Evolutionary conservation across 768 basidiomycete species (phyloP).

Genomic region (Naematelia encephala): DNA sequence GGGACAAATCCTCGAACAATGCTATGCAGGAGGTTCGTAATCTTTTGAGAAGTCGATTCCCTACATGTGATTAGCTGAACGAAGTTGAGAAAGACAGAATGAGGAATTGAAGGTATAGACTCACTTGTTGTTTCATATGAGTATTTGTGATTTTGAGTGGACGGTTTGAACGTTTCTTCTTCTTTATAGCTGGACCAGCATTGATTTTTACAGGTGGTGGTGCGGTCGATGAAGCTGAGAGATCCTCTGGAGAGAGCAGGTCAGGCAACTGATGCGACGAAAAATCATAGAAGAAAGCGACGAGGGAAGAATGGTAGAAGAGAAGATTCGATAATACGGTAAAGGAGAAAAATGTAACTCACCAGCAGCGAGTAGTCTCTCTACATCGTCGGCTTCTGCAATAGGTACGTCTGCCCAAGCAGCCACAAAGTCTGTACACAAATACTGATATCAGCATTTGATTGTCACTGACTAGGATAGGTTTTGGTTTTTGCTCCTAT

Average conservation of each 20-base stretch:
- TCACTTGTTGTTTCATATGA: slow-evolving; percentile 23
- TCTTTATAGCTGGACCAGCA: slow-evolving; percentile 11
- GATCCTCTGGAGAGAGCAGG: slow-evolving; percentile 23
- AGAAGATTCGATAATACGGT: not conserved
- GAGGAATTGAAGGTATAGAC: not conserved
- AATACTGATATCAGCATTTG: slow-evolving; percentile 7
- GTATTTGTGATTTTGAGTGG: slow-evolving; percentile 28
- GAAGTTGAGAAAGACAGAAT: not conserved
- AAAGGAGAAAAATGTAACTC: not conserved
- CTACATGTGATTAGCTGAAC: slow-evolving; percentile 5
- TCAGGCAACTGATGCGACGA: too few species aligned
- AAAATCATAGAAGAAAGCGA: too few species aligned
- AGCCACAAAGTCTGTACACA: slow-evolving; percentile 12
- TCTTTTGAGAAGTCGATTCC: slow-evolving; percentile 30
- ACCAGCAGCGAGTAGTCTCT: slow-evolving; percentile 18
- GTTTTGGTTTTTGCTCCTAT: too few species aligned
- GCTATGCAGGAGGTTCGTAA: slow-evolving; percentile 12
- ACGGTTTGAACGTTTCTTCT: slow-evolving; percentile 17
- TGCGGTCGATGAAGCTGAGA: slow-evolving; percentile 13
- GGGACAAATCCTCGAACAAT: not conserved
- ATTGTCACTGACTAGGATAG: too few species aligned
- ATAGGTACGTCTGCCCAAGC: slow-evolving; percentile 21
- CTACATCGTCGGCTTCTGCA: slow-evolving; percentile 25
- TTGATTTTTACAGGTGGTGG: slow-evolving; percentile 13
- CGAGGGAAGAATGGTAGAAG: too few species aligned